A percentile compares a stretch with the other conserved stretches of the same genome.
These are phyloP conservation scores for Pseudogymnoascus sp. DNA, from an alignment of 2,329 filamentous ascomycete genomes.

Conservation along the genomic window DNA sequence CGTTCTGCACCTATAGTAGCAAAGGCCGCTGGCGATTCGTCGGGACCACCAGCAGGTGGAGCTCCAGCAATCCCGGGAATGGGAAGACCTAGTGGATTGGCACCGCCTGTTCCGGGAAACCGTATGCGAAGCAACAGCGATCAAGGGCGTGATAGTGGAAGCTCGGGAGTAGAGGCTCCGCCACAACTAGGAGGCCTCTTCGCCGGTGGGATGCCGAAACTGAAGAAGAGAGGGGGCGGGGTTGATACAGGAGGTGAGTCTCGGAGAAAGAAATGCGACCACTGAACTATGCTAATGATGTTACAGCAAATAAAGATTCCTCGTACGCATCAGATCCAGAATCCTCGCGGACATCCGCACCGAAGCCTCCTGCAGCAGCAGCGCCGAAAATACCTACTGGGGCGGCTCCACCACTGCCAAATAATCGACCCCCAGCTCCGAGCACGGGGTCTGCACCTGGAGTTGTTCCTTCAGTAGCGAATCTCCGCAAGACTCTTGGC, in stretches of 20 bases:
- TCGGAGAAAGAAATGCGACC: not conserved
- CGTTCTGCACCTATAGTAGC: slow-evolving; percentile 71
- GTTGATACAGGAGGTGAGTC: slow-evolving; percentile 60
- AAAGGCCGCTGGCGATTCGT: slow-evolving; percentile 44
- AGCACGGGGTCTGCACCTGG: slow-evolving; percentile 39
- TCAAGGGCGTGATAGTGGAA: slow-evolving; percentile 39
- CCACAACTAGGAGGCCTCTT: slow-evolving; percentile 85
- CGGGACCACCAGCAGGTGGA: slow-evolving; percentile 56
- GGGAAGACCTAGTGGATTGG: slow-evolving; percentile 51
- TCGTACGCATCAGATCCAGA: slow-evolving; percentile 80
- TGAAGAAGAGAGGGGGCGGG: slow-evolving; percentile 78
- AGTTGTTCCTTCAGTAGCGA: slow-evolving; percentile 46
- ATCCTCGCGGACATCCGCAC: slow-evolving; percentile 47
- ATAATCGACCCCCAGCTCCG: slow-evolving; percentile 40
- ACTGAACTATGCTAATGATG: slow-evolving; percentile 17
- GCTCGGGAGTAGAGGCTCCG: slow-evolving; percentile 45
- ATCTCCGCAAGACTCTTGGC: slow-evolving; percentile 49
- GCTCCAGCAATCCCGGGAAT: slow-evolving; percentile 73
- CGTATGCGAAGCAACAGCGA: slow-evolving; percentile 81
- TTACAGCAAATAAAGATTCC: slow-evolving; percentile 53
- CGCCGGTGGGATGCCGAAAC: slow-evolving; percentile 88
- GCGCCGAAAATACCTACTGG: slow-evolving; percentile 51
- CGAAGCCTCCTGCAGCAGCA: slow-evolving; percentile 38
- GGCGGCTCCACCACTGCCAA: slow-evolving; percentile 51
- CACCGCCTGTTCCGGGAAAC: slow-evolving; percentile 61